A percentile compares a stretch with the other conserved stretches of the same genome.
phyloP scores from a whole-genome alignment of 2,329 filamentous ascomycete species.

The Diaporthe longicolla region DNA sequence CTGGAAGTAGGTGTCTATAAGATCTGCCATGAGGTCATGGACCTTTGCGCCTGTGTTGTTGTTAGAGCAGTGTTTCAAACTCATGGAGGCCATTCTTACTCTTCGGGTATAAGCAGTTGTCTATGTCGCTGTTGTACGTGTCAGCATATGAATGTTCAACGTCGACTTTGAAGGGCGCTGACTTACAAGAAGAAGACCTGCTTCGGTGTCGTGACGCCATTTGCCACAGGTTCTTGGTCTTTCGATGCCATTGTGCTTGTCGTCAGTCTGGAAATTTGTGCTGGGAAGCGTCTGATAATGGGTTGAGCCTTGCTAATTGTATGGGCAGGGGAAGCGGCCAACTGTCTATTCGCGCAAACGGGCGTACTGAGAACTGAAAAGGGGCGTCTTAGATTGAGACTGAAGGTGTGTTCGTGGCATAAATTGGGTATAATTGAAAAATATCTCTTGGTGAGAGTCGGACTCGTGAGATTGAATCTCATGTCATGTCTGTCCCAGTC shows the following conservation, averaged over 20 bases:
- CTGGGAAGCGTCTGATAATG: background rate
- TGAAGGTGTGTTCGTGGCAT: background rate
- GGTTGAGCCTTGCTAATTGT: background rate
- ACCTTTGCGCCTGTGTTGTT: slow-evolving; percentile 76
- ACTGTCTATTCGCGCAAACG: background rate
- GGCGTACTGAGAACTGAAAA: background rate
- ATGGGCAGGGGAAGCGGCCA: background rate
- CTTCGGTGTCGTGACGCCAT: slow-evolving; percentile 43
- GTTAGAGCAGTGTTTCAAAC: slow-evolving; percentile 42
- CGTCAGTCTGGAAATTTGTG: background rate
- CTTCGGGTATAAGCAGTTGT: slow-evolving; percentile 96
- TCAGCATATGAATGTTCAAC: slow-evolving; percentile 55
- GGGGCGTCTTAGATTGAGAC: background rate
- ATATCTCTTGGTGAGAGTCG: slow-evolving; percentile 1
- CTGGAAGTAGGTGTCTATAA: slow-evolving; percentile 78
- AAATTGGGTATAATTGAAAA: background rate
- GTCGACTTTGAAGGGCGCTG: background rate
- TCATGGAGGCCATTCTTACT: slow-evolving; percentile 65
- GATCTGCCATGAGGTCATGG: slow-evolving; percentile 86
- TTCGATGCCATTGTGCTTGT: slow-evolving; percentile 33
- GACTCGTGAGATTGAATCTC: slow-evolving; percentile 4
- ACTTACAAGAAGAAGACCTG: slow-evolving; percentile 63
- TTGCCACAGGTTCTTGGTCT: slow-evolving; percentile 1
- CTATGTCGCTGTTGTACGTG: slow-evolving; percentile 85
- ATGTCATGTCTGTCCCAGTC: slow-evolving; percentile 1